These are phyloP conservation scores for Penicillium sumatraense DNA, from an alignment of 2,329 filamentous ascomycete species.

Conservation along the genomic window DNA sequence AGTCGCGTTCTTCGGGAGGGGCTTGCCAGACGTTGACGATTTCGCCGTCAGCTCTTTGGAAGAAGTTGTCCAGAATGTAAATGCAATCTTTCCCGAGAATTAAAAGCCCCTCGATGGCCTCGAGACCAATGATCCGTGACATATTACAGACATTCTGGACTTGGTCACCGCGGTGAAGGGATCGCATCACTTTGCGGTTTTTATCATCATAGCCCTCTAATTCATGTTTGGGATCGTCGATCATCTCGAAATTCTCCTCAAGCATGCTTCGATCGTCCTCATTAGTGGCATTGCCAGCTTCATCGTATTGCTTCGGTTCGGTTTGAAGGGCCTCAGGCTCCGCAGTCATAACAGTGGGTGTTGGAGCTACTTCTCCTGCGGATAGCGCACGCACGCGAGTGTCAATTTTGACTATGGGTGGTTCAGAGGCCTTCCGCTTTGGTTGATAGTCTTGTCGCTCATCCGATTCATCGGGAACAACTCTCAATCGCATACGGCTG, in stretches of 20 bases:
- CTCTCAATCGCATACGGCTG: conserved; percentile 88
- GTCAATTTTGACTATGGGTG: conserved; percentile 51
- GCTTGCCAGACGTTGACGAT: conserved; percentile 97
- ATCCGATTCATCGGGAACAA: conserved; percentile 75
- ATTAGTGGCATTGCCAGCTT: conserved; percentile 38
- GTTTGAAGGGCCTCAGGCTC: conserved; percentile 39
- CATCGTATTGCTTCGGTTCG: conserved; percentile 34
- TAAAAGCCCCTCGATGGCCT: conserved; percentile 89
- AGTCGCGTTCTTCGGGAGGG: conserved; percentile 87
- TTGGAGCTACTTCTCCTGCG: conserved; percentile 47
- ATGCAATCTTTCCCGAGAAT: conserved; percentile 90
- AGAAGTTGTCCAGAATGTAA: conserved; percentile 96
- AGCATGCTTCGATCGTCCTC: conserved; percentile 50
- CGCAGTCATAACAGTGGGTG: conserved; percentile 38
- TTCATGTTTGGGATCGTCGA: conserved; percentile 87
- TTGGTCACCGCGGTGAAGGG: conserved; percentile 84
- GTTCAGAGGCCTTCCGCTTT: conserved; percentile 72
- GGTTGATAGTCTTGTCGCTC: conserved; percentile 79
- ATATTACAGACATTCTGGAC: conserved; percentile 96
- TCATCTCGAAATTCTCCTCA: conserved; percentile 94
- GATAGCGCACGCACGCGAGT: conserved; percentile 47
- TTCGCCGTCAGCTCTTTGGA: conserved; percentile 91
- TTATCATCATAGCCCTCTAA: conserved; percentile 93
- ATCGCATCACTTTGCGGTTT: conserved; percentile 96
- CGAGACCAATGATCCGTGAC: conserved; percentile 89